phyloP scores from a whole-genome alignment of 352 stramenopile species.

The Globisporangium polare region DNA sequence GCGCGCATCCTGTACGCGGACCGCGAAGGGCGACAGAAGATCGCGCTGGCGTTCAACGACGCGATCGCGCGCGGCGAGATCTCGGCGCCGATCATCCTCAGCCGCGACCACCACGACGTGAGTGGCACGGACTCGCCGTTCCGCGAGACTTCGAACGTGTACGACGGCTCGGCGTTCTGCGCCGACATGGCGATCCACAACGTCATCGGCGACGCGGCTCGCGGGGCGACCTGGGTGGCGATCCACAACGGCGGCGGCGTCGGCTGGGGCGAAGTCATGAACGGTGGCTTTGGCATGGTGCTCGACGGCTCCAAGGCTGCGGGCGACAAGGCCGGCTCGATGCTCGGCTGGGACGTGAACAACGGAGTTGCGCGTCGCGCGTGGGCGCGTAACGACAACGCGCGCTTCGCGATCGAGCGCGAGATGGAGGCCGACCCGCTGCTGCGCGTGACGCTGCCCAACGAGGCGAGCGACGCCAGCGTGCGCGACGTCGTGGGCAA shows the following conservation, averaged over 20 bases:
- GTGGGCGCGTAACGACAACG: slow-evolving; percentile 64
- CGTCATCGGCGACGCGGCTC: slow-evolving; percentile 79
- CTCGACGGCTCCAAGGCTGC: slow-evolving; percentile 27
- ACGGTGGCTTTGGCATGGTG: too few relatives aligned
- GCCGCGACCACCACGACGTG: slow-evolving; percentile 87
- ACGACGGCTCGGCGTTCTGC: slow-evolving; percentile 81
- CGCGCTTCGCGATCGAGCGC: too few relatives aligned
- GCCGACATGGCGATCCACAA: slow-evolving; percentile 91
- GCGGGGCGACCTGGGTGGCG: slow-evolving; percentile 83
- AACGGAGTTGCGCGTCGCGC: slow-evolving; percentile 79
- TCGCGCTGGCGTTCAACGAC: slow-evolving; percentile 79
- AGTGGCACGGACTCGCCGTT: slow-evolving; percentile 86
- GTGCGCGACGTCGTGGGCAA: slow-evolving; percentile 45
- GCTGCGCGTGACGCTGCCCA: slow-evolving; percentile 54
- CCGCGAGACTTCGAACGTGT: slow-evolving; percentile 88
- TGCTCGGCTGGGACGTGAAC: slow-evolving; percentile 90
- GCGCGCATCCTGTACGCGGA: too few relatives aligned
- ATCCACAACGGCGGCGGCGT: slow-evolving; percentile 60
- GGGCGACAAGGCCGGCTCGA: slow-evolving; percentile 52
- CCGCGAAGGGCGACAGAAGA: too few relatives aligned
- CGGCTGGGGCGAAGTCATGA: too few relatives aligned
- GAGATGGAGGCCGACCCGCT: slow-evolving; percentile 56
- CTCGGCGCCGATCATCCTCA: slow-evolving; percentile 72
- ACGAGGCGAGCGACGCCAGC: slow-evolving; percentile 34
- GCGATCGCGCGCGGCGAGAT: slow-evolving; percentile 68